Base-by-base conservation (phyloP, 305 asterid species). In the Solanum hybrid region DNA sequence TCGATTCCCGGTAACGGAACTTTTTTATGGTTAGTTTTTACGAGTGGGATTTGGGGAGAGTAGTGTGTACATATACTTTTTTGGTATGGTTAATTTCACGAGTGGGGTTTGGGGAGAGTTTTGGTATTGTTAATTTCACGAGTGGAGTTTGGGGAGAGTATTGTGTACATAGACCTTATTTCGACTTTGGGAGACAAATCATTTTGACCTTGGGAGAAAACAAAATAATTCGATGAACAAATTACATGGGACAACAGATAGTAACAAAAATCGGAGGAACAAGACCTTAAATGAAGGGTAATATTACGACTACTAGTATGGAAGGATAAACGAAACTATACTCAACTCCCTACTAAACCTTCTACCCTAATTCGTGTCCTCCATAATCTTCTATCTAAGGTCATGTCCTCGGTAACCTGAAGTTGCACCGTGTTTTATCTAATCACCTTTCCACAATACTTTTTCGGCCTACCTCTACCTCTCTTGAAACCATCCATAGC, bases 1-100 rank as follows among this genome's bases (percentile, higher is more conserved):
- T 96, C 96, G 94, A 96, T 95, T 96, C 96, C 98, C 96, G 98
- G 98, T 86, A 92, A 90, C 89, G 95, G 96, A 94, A 69, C 4
- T 17, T 56, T 51, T 51, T 51, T 51, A 51, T 17, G 9, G 9
- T 42, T 51, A 51, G 66, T 51, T 51, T 17, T 42, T 11, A 51
- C 3, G 7, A 13, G 22, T 14, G 8, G 64, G 64, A 3, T 46
- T 46, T 16, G 22, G 4, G 8, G 9, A 16, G 64, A 51, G 9
- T 51, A 51, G 64, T 46, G 8, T 46, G 64, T 46, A 14, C 20
- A 2, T 46, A 14, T 1, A 14, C 1, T 46, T 14, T 46, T 46
- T 14, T 46, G 46, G 64, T 5, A 16, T 51, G 6, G 22, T 51
- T 51, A 51, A 16, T 51, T 51, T 51, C n/a, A 51, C 3, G 20